Percentiles rank a stretch among this genome's conserved stretches.
Evolutionary conservation across 78 protist species (phyloP).

Genomic region (Dictyostelium citrinum): DNA sequence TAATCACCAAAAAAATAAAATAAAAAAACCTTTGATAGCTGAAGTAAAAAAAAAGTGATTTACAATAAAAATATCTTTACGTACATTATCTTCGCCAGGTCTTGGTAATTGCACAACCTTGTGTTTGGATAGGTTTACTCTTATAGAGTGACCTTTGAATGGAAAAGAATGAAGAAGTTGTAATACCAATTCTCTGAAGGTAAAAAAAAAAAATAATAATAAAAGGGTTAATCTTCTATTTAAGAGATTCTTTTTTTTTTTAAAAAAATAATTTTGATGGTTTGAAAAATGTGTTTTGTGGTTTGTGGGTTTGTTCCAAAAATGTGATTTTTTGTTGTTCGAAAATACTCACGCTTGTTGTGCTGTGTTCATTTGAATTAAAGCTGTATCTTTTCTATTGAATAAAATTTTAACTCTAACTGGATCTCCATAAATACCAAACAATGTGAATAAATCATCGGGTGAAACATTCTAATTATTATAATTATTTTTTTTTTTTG

Average conservation of each 20-base stretch:
- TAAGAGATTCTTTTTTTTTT: neutral
- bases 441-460: constrained; percentile 84
- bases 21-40: neutral
- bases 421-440: constrained; percentile 90
- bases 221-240: neutral
- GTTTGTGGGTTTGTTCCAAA: neutral
- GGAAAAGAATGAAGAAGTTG: constrained; percentile 62
- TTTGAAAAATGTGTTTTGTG: neutral
- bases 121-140: constrained; percentile 48
- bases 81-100: constrained; percentile 52
- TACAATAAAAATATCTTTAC: neutral
- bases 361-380: constrained; percentile 76
- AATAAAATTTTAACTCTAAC: constrained; percentile 86
- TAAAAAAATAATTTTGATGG: neutral
- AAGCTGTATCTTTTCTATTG: constrained; percentile 86
- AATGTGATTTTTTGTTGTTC: neutral
- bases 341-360: constrained; percentile 75
- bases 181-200: constrained; percentile 20
- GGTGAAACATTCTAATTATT: constrained; percentile 47
- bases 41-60: neutral
- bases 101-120: constrained; percentile 45
- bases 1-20: neutral
- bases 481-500: neutral
- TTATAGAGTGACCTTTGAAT: constrained; percentile 12
- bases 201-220: neutral